Evolutionary conservation across 305 asterid genomes (phyloP), one percentile per base, ranked within the genome.

Genomic region (Solanum hybrid): DNA sequence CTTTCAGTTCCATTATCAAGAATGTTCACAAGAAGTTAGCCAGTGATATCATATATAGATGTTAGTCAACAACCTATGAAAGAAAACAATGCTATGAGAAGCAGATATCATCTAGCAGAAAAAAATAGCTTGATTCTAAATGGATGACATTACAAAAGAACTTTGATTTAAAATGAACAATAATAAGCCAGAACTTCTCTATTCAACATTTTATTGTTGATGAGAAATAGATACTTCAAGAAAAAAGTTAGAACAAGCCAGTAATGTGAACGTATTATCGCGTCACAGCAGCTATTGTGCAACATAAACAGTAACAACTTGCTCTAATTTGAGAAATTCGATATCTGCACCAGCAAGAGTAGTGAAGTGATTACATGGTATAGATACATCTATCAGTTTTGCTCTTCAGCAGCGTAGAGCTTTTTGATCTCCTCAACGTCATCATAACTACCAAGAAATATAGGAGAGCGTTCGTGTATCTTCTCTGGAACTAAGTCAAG

Each of bases 391-490:
- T 17, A 84, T 84, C 87, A 84, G 42, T 51, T 96, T 35, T 91
- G 31, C 89, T 86, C 95, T 90, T 95, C 97, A 86, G 95, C 96
- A 31, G 95, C 98, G 22, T 95, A 96, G 76, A 97, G 91, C 17
- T 94, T 96, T 92, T 96, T 97, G 93, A 97, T 94, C 93, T 94
- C 99, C 94, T 97, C 99, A 38, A 97, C 96, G 71, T 97, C 99
- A 73, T 97, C 99, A 77, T 92, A 95, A 93, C 99, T 96, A 34
- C 99, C 99, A 1, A 97, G 96, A 92, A 97, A 97, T 90, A 97
- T 95, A 7, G 99, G 98, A 4, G 99, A 95, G 3, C 99, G 97
- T 69, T 97, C 99, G 80, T 97, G 99, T 88, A 97, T 97, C 93
- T 93, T 92, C 93, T 87, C 81, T 0, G 99, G 99, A 87, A 96